Conservation (phyloP, 352 stramenopile species). For the Thalassiosira oceanica region DNA sequence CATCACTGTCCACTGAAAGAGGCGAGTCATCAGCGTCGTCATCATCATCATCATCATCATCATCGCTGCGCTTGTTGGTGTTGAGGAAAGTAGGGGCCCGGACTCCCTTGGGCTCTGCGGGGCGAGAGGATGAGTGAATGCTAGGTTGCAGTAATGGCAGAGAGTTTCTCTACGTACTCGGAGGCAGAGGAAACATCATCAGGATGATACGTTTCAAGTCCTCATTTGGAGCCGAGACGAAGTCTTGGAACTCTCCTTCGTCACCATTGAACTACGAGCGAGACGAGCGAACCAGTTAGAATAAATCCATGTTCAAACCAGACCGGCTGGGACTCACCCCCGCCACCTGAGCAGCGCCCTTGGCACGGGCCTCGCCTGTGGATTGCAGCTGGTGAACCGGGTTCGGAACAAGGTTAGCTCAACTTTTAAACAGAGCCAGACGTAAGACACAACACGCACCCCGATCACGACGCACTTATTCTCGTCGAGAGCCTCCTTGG, state of each 20-base stretch:
- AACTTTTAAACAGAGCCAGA: too few relatives aligned
- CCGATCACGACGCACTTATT: slow-evolving; percentile 78
- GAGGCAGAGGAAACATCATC: slow-evolving; percentile 49
- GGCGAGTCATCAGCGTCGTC: neutral
- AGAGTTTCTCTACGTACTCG: too few relatives aligned
- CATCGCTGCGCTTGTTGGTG: slow-evolving; percentile 14
- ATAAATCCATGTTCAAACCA: too few relatives aligned
- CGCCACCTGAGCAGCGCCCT: slow-evolving; percentile 38
- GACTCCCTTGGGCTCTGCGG: slow-evolving; percentile 16
- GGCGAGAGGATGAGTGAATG: too few relatives aligned
- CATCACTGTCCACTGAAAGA: neutral
- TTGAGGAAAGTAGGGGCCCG: slow-evolving; percentile 22
- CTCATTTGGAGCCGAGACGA: slow-evolving; percentile 49
- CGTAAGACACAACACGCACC: too few relatives aligned
- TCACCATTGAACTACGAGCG: too few relatives aligned
- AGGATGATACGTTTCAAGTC: slow-evolving; percentile 44
- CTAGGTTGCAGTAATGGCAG: too few relatives aligned
- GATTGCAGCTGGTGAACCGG: too few relatives aligned
- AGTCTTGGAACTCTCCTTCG: slow-evolving; percentile 26
- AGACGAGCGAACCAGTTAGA: too few relatives aligned
- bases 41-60: slow-evolving; percentile 18
- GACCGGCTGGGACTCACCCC: slow-evolving; percentile 51
- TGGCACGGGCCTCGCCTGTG: slow-evolving; percentile 69
- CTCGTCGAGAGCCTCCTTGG: slow-evolving; percentile 58
- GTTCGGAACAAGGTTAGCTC: too few relatives aligned